Conservation (phyloP, 176 grass and related monocot genomes). For the Carex scoparia region DNA sequence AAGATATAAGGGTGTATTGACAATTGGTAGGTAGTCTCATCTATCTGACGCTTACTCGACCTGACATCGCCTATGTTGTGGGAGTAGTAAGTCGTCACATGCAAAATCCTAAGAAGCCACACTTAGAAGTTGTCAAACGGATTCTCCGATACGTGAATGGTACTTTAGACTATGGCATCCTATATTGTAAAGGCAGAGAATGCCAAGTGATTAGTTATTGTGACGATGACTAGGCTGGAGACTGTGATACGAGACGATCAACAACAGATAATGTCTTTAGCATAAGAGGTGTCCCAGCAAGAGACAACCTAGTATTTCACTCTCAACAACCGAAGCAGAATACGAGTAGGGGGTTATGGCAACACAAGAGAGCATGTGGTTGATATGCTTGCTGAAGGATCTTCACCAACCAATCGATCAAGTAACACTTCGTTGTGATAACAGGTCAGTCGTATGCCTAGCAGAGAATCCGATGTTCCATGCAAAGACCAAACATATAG, state of each 20-base stretch:
- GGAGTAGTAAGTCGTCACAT: constrained; percentile 14
- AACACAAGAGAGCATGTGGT: no score
- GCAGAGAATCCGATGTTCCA: no score
- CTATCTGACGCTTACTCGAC: neutral
- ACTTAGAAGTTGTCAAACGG: neutral
- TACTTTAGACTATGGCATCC: neutral
- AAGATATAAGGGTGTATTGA: neutral
- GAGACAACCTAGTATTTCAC: no score
- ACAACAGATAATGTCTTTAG: neutral
- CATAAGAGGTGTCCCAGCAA: no score
- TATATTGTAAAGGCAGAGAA: neutral
- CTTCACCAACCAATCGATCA: no score
- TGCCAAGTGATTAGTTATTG: neutral
- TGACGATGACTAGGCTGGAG: neutral
- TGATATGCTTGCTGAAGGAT: no score
- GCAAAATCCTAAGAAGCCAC: constrained; percentile 6
- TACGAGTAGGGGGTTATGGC: no score
- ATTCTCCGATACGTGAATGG: neutral
- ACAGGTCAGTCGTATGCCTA: no score
- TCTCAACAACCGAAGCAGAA: no score
- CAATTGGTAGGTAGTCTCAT: neutral
- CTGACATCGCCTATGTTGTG: neutral
- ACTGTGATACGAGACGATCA: neutral
- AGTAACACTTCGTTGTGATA: no score
- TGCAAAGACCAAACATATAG: no score